Percentiles rank a stretch among this genome's conserved stretches.
Conservation (phyloP, 2,329 filamentous ascomycete genomes). For the Microsporum ferrugineum region DNA sequence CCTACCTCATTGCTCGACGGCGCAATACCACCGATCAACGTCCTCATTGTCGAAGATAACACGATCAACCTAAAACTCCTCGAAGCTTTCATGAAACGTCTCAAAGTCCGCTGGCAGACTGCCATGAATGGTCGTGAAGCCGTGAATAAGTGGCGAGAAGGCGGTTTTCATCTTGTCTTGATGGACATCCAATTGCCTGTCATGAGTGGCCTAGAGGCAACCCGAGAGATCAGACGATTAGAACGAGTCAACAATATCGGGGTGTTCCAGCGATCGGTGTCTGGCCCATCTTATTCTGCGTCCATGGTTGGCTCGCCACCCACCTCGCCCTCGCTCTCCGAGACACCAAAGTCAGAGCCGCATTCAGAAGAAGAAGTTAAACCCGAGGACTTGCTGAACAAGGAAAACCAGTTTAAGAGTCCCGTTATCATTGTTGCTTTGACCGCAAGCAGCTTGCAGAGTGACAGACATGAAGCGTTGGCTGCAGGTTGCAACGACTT, state of each 20-base stretch:
- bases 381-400: conserved; percentile 28
- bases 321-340: not conserved
- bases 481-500: conserved; percentile 98
- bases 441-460: conserved; percentile 87
- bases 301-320: conserved; percentile 17
- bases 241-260: conserved; percentile 88
- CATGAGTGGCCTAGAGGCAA: conserved; percentile 91
- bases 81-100: conserved; percentile 86
- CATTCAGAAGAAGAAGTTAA: conserved; percentile 18
- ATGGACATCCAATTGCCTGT: conserved; percentile 98
- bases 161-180: conserved; percentile 88
- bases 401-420: conserved; percentile 64
- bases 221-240: conserved; percentile 80
- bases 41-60: conserved; percentile 96
- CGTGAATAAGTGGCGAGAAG: conserved; percentile 81
- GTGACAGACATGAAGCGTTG: conserved; percentile 85
- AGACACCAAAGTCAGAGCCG: not conserved
- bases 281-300: conserved; percentile 39
- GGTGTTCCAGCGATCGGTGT: conserved; percentile 64
- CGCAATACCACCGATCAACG: conserved; percentile 87
- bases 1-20: conserved; percentile 61
- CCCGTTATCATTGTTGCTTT: conserved; percentile 96
- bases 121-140: conserved; percentile 91
- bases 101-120: conserved; percentile 95
- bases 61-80: conserved; percentile 89